These are phyloP conservation scores for Sclerotiophoma versabilis DNA, from an alignment of 2,329 filamentous ascomycete species.

Conservation along the genomic window DNA sequence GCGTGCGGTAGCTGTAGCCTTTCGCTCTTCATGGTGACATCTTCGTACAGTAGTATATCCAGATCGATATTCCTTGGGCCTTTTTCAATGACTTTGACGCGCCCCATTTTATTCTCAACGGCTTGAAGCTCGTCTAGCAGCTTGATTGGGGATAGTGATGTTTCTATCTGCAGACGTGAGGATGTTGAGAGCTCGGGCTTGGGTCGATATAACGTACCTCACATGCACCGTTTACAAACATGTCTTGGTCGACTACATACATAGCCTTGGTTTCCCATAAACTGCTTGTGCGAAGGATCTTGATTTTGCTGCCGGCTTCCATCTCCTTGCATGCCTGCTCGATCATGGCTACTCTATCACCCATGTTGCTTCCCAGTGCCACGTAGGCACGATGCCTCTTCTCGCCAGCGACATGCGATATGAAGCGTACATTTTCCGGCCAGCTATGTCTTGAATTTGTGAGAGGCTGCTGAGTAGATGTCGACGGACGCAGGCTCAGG, in stretches of 20 bases:
- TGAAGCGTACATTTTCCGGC: constrained; percentile 11
- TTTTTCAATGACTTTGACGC: constrained; percentile 87
- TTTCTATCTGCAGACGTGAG: constrained; percentile 71
- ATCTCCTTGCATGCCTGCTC: constrained; percentile 83
- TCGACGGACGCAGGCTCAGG: background rate
- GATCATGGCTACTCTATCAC: constrained; percentile 83
- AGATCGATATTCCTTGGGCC: constrained; percentile 94
- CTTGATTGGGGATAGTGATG: constrained; percentile 73
- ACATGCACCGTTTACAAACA: constrained; percentile 90
- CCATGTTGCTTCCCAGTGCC: constrained; percentile 91
- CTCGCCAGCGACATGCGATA: constrained; percentile 15
- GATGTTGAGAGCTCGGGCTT: background rate
- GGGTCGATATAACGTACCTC: constrained; percentile 66
- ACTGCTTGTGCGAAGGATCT: constrained; percentile 79
- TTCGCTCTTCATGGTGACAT: constrained; percentile 69
- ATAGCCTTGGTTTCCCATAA: constrained; percentile 96
- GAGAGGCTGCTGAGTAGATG: background rate
- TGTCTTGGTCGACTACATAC: constrained; percentile 90
- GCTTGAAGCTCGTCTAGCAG: constrained; percentile 82
- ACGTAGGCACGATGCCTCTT: constrained; percentile 69
- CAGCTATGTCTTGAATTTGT: background rate
- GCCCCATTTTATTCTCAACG: constrained; percentile 81
- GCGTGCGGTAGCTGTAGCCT: constrained; percentile 85
- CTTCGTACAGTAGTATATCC: constrained; percentile 84
- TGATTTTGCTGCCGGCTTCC: constrained; percentile 71